Percentiles rank a stretch among this genome's conserved stretches.
Evolutionary conservation across 2,329 filamentous ascomycete species (phyloP).

Genomic region (Ilyonectria destructans): DNA sequence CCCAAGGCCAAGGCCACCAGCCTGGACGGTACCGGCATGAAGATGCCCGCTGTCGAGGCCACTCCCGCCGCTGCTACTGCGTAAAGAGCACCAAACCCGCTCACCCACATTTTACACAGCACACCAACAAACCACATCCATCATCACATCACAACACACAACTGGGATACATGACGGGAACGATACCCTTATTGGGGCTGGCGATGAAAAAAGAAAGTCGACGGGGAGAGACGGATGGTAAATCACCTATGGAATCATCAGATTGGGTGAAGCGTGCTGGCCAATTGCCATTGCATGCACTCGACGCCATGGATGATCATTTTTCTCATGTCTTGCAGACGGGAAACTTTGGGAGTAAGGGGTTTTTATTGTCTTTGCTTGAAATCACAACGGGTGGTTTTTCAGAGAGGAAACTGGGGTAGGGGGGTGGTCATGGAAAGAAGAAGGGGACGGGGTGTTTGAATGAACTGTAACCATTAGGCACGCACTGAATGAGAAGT

Average conservation of each 20-base stretch:
- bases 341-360: slow-evolving; percentile 46
- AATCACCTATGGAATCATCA: slow-evolving; percentile 18
- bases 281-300: slow-evolving; percentile 23
- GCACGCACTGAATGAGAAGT: slow-evolving; percentile 36
- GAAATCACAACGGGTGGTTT: slow-evolving; percentile 19
- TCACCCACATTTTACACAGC: slow-evolving; percentile 7
- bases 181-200: slow-evolving; percentile 48
- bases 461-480: slow-evolving; percentile 35
- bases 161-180: slow-evolving; percentile 43
- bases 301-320: slow-evolving; percentile 30
- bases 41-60: slow-evolving; percentile 73
- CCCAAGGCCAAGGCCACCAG: slow-evolving; percentile 81
- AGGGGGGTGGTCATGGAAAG: slow-evolving; percentile 23
- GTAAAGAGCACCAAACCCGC: slow-evolving; percentile 36
- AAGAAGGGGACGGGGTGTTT: slow-evolving; percentile 35
- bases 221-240: slow-evolving; percentile 25
- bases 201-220: slow-evolving; percentile 34
- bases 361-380: slow-evolving; percentile 43
- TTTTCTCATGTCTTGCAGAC: slow-evolving; percentile 34
- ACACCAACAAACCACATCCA: slow-evolving; percentile 20
- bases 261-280: slow-evolving; percentile 31
- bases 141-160: slow-evolving; percentile 30
- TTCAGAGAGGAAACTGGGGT: slow-evolving; percentile 1
- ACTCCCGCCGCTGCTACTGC: slow-evolving; percentile 51
- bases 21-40: slow-evolving; percentile 81